Conservation (phyloP, 2,329 filamentous ascomycete genomes). For the Pseudohalonectria lignicola region DNA sequence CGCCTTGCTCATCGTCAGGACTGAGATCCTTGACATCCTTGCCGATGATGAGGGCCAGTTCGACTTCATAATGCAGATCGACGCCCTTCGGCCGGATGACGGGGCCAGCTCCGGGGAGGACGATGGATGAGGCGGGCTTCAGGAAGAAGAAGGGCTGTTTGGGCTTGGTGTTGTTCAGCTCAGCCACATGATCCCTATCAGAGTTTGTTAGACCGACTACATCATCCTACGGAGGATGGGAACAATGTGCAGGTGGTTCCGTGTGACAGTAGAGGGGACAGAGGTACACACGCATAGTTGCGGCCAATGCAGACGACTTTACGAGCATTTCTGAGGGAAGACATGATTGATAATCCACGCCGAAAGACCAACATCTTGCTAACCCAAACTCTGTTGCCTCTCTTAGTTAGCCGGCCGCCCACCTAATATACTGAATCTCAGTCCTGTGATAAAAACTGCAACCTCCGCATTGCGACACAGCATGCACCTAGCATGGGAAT, state of each 20-base stretch:
- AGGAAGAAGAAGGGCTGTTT: constrained; percentile 99
- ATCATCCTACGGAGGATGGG: constrained; percentile 6
- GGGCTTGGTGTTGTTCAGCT: constrained; percentile 77
- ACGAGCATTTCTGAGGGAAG: constrained; percentile 32
- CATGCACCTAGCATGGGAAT: too few relatives aligned
- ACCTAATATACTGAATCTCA: too few relatives aligned
- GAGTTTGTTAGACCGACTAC: too few relatives aligned
- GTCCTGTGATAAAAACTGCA: too few relatives aligned
- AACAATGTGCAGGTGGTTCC: not conserved
- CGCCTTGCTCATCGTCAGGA: constrained; percentile 61
- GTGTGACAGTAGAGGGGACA: too few relatives aligned
- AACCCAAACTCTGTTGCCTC: too few relatives aligned
- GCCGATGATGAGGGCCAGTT: constrained; percentile 82
- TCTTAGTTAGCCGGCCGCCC: not conserved
- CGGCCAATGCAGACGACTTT: constrained; percentile 79
- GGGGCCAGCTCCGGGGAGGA: constrained; percentile 67
- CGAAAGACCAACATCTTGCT: constrained; percentile 8
- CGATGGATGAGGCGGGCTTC: constrained; percentile 81
- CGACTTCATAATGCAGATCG: constrained; percentile 87
- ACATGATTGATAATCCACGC: constrained; percentile 21
- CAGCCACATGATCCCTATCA: constrained; percentile 76
- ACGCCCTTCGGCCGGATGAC: constrained; percentile 75
- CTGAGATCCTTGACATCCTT: constrained; percentile 68
- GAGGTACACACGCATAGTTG: constrained; percentile 90
- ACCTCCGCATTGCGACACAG: too few relatives aligned